Evolutionary conservation across 1,139 yeast genomes (phyloP), one percentile per base, ranked within the genome.

Genomic region (Wickerhamomyces sp.): DNA sequence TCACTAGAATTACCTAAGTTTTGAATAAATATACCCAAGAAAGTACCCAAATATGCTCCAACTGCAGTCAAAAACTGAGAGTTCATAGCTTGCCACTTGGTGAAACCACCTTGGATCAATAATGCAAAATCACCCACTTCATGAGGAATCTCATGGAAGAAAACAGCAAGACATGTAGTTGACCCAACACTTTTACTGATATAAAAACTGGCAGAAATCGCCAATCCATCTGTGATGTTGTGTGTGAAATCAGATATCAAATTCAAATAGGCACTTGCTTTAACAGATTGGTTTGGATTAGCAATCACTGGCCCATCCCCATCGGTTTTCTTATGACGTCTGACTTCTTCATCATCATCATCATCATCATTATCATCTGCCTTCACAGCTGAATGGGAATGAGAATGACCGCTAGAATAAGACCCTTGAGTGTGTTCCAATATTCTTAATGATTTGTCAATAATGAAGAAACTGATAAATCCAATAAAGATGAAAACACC

Each of bases 111-210:
- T 49, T 79, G 79, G 40, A 80, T 67, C 43, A 81, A 61, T 28
- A 82, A 61, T 0, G 87, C 87, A 60, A 79, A 81, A 53, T 82
- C 90, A 37, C 88, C 87, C 41, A 81, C 72, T 52, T 81, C 86
- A 54, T 81, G 89, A 9, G 90, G 90, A 36, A 81, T 73, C 58
- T 82, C 89, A 56, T 81, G 90, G 60, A 78, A 72, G 48, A 80
- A 70, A 28, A 81, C 79, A 2, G 87, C 84, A 26, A 80, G 61
- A 25, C 82, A 73, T 2, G 87, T 79, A 5, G 81, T 70, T 18
- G 80, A 74, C 1, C 89, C 89, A 14, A 74, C 76, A 35, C 60
- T 62, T 39, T 70, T 68, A 39, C 79, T 68, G 35, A 71, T 70
- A 58, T 76, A 76, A 55, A 81, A 81, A 8, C 87, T 72, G 0